Conservation (phyloP, 176 grass and related monocot genomes). For the Bonia amplexicaulis region DNA sequence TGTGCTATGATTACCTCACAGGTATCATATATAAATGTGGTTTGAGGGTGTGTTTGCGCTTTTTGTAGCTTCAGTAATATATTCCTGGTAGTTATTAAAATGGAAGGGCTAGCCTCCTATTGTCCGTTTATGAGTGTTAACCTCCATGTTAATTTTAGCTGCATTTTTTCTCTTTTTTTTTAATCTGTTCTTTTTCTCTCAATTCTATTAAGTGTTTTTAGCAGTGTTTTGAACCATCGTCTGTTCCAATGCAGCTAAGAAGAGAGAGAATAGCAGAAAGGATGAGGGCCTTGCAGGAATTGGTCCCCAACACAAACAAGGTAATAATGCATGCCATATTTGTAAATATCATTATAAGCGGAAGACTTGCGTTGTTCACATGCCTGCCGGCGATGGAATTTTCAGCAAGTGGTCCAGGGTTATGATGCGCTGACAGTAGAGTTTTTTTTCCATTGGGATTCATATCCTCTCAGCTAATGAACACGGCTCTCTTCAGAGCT, state of each 20-base stretch:
- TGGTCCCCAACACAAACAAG: slow-evolving; percentile 97
- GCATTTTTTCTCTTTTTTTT: not conserved
- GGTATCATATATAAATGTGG: slow-evolving; percentile 20
- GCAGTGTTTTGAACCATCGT: not conserved
- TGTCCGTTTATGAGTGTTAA: not conserved
- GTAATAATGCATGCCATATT: slow-evolving; percentile 36
- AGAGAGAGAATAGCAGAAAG: slow-evolving; percentile 96
- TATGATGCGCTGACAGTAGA: slow-evolving; percentile 21
- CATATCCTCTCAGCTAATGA: slow-evolving; percentile 14
- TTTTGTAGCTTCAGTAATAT: slow-evolving; percentile 1
- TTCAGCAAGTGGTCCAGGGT: slow-evolving; percentile 14
- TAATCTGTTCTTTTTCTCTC: not conserved
- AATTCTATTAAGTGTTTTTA: not conserved
- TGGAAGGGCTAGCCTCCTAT: not conserved
- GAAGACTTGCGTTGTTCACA: not conserved
- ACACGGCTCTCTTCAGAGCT: not conserved
- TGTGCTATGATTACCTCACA: slow-evolving; percentile 12
- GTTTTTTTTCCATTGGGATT: not conserved
- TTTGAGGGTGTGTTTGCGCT: not conserved
- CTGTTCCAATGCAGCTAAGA: slow-evolving; percentile 52
- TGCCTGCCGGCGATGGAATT: not conserved
- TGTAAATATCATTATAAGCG: slow-evolving; percentile 8
- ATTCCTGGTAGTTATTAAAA: not conserved
- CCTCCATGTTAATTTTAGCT: not conserved
- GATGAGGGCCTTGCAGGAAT: slow-evolving; percentile 85